These are phyloP conservation scores for Capsicum rhomboideum DNA, from an alignment of 257 asterid genomes.

Conservation along the genomic window DNA sequence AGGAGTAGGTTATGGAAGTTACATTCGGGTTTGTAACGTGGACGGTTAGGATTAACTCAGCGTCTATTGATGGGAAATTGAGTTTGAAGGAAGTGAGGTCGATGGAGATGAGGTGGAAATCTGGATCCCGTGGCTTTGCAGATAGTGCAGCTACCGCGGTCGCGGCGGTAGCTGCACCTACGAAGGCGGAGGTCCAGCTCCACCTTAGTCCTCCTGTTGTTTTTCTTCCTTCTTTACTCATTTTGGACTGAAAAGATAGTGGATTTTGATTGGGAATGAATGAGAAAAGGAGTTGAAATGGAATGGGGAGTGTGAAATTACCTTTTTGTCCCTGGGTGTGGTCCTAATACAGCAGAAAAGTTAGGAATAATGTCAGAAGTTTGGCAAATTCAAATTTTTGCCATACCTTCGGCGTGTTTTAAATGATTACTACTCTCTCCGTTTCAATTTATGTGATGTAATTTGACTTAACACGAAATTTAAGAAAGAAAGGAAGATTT, in stretches of 20 bases:
- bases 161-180: slow-evolving; percentile 76
- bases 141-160: slow-evolving; percentile 35
- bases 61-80: slow-evolving; percentile 80
- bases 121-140: slow-evolving; percentile 68
- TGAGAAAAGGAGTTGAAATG: background rate
- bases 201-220: slow-evolving; percentile 16
- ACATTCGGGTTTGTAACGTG: slow-evolving; percentile 95
- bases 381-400: background rate
- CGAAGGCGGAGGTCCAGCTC: slow-evolving; percentile 82
- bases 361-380: background rate
- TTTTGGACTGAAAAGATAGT: background rate
- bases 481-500: no score
- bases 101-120: slow-evolving; percentile 76
- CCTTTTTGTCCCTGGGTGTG: background rate
- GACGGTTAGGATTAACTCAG: slow-evolving; percentile 67
- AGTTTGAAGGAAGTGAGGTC: slow-evolving; percentile 76
- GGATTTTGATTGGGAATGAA: background rate
- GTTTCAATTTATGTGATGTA: no score
- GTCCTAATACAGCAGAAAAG: background rate
- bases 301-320: background rate
- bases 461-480: no score
- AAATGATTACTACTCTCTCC: no score
- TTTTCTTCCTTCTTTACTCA: slow-evolving; percentile 15
- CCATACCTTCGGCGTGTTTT: background rate
- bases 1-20: slow-evolving; percentile 59